Evolutionary conservation across 306 rosid genomes (phyloP).

Genomic region (Cicer yamashitae): DNA sequence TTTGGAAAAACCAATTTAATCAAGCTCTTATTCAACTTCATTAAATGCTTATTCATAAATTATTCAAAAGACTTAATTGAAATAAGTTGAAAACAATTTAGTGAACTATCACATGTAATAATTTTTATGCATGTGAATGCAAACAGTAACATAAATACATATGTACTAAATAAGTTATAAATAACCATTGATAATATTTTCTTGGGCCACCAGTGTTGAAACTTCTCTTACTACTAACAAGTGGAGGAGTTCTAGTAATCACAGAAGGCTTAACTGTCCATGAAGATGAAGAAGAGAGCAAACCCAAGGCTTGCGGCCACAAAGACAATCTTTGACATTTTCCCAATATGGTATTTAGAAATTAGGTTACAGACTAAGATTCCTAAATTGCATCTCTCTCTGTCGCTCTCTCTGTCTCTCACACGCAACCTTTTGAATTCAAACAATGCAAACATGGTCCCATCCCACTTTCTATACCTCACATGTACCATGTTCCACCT

Average conservation of each 20-base stretch:
- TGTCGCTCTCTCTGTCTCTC: conserved; percentile 9
- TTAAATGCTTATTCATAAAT: neutral
- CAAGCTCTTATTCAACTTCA: neutral
- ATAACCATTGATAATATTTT: conserved; percentile 1
- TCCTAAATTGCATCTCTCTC: conserved; percentile 43
- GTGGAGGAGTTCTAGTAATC: neutral
- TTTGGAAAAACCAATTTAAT: neutral
- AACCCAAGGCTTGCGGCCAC: conserved; percentile 15
- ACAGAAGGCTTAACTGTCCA: neutral
- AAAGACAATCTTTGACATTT: conserved; percentile 53
- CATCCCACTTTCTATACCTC: conserved; percentile 48
- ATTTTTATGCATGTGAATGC: too few species aligned
- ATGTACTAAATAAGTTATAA: neutral
- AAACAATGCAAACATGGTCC: conserved; percentile 59
- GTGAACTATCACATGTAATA: neutral
- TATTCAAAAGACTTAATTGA: neutral
- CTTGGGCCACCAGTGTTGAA: neutral
- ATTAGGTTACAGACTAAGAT: conserved; percentile 41
- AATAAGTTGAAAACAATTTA: neutral
- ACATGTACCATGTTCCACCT: conserved; percentile 63
- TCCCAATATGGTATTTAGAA: conserved; percentile 36
- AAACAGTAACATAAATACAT: neutral
- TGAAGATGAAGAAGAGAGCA: conserved; percentile 27
- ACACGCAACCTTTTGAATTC: conserved; percentile 45
- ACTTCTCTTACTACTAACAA: neutral